Evolutionary conservation across 768 basidiomycete species (phyloP), one percentile per base, ranked within the genome.

Genomic region (Auriscalpium orientale): DNA sequence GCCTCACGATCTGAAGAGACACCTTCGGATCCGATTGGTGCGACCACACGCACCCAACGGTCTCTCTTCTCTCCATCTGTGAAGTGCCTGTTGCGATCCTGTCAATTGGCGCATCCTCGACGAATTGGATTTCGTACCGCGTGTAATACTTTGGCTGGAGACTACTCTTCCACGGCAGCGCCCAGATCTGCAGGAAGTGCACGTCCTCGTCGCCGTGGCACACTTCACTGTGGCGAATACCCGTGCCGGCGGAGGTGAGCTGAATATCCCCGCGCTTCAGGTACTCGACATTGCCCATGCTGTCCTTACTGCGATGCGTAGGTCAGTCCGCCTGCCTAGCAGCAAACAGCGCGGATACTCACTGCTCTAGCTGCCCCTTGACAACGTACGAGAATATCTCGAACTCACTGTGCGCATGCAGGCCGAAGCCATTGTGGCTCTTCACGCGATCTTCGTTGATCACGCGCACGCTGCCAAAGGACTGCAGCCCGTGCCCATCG

Each of bases 381-480:
- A 95, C 82, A 54, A 95, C 74, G 66, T 97, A 95, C 1, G 85
- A 87, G 73, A 94, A 97, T 58, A 97, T 98, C 65, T 97, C 93
- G 61, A 90, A 91, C 67, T 90, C 87, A 35, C 82, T 77, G 65
- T 95, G 92, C 7, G 79, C 77, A 70, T 94, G 91, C 0, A 84
- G 87, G 2, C 90, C 92, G 60, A 98, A 98, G 0, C 95, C 95
- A 16, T 82, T 85, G 16, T 71, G 64, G 7, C 87, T 72, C 4
- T 77, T 79, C 43, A 95, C 89, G n/a, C 90, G 84, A 63, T 93
- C 91, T 70, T 97, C 94, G 72, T 97, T 97, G 69, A 98, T 85
- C 37, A 98, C 90, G 9, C 94, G 82, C 1, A 98, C 79, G 15
- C 81, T 64, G 1, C 94, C 90, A 60, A 82, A 95, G 1, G 74